Base-by-base conservation (phyloP, 352 stramenopile species). In the Globisporangium ultimum region DNA sequence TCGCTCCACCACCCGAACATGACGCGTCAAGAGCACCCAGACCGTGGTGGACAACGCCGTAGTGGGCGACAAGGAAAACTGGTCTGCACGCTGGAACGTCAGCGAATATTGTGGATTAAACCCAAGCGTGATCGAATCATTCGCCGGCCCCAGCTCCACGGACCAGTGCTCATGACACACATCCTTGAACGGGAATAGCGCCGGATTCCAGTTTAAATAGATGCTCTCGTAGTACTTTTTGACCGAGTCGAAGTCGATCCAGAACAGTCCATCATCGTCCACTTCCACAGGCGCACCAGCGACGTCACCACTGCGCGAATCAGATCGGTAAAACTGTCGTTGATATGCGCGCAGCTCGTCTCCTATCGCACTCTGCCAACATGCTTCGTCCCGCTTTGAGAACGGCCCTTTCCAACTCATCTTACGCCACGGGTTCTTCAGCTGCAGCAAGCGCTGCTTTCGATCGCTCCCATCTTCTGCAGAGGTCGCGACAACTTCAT, bases 391-490 rank as follows among this genome's bases (percentile, higher is more conserved):
- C 15, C 74, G 61, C 13, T 75, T 75, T 1, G 80, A 97, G 64
- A 91, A 98, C 18, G 79, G 79, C 1, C 95, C 95, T 61, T 75
- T 79, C 86, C 86, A 95, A 59, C 86, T 81, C 66, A 87, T 78
- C 54, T 90, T 89, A 13, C 82, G 84, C 86, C 97, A 99, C 7
- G 97, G 97, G 61, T 99, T 99, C 67, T 99, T 98, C 9, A 99
- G 70, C 48, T 98, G 93, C 3, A 98, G 61, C 32, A 99, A 67
- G 51, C 78, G 70, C 49, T 81, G 77, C 58, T 81, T 84, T 13
- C n/a, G 36, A 24, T 76, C 61, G 0, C 54, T 51, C 9, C 20
- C 51, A 1, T 58, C 60, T n/a, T 69, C 58, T n/a, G 18, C 22
- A 5, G 28, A 17, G 4, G 49, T 62, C 18, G 40, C 18, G 61